Evolutionary conservation across 257 asterid species (phyloP).

Genomic region (Rubia yunnanensis): DNA sequence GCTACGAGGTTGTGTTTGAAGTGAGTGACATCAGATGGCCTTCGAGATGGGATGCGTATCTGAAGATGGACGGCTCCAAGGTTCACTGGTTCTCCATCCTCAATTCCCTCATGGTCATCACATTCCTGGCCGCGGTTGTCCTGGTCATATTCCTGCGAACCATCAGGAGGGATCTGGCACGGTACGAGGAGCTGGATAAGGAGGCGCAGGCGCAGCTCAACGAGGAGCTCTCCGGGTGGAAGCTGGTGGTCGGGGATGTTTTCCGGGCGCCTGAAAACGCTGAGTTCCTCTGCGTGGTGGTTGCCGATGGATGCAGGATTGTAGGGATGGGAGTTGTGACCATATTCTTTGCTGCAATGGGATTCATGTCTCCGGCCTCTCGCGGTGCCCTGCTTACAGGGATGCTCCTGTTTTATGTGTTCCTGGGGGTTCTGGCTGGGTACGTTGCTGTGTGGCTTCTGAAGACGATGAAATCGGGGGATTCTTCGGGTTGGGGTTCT

Average conservation of each 20-base stretch:
- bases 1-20: conserved; percentile 63
- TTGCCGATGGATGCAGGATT: conserved; percentile 77
- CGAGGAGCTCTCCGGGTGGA: conserved; percentile 90
- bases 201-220: conserved; percentile 90
- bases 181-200: conserved; percentile 75
- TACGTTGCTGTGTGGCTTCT: conserved; percentile 73
- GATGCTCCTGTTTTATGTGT: conserved; percentile 70
- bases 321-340: conserved; percentile 83
- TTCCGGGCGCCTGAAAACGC: conserved; percentile 65
- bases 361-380: conserved; percentile 91
- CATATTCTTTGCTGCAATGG: conserved; percentile 71
- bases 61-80: conserved; percentile 91
- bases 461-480: conserved; percentile 60
- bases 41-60: conserved; percentile 83
- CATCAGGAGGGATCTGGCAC: conserved; percentile 61
- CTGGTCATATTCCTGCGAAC: conserved; percentile 76
- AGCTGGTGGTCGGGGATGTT: conserved; percentile 74
- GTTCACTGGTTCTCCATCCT: conserved; percentile 90
- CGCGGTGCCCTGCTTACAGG: conserved; percentile 73
- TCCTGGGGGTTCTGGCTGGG: conserved; percentile 71
- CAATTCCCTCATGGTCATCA: conserved; percentile 75
- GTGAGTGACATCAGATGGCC: conserved; percentile 92
- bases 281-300: conserved; percentile 62
- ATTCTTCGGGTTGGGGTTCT: conserved; percentile 61
- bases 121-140: conserved; percentile 83